A percentile compares a stretch with the other conserved stretches of the same genome.
Conservation (phyloP, 257 asterid genomes). For the Solanum clarkiae region DNA sequence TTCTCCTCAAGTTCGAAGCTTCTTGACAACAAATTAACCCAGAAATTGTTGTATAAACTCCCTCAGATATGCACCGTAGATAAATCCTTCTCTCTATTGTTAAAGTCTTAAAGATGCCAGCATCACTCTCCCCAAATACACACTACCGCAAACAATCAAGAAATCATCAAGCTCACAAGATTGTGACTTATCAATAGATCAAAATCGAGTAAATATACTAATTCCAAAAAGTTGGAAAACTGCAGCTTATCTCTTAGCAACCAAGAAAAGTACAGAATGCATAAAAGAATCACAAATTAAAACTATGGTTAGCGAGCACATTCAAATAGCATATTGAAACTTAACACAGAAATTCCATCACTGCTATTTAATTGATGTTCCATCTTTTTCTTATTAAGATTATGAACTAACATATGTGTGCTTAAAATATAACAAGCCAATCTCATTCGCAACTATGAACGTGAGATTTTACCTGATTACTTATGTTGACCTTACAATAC, state of each 20-base stretch:
- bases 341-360: not conserved
- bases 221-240: conserved; percentile 14
- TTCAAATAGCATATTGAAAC: not conserved
- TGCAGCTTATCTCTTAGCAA: conserved; percentile 25
- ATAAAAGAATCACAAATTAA: conserved; percentile 10
- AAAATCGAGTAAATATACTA: not conserved
- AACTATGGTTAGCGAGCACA: not conserved
- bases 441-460: not conserved
- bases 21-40: conserved; percentile 23
- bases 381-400: not conserved
- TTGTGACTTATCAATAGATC: not conserved
- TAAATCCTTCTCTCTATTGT: conserved; percentile 37
- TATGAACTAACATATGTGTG: not conserved
- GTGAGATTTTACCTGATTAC: too few species aligned
- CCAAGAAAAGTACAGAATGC: conserved; percentile 63
- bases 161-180: conserved; percentile 1
- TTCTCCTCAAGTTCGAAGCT: conserved; percentile 26
- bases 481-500: too few species aligned
- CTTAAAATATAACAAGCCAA: not conserved
- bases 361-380: not conserved
- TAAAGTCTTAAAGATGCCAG: conserved; percentile 3
- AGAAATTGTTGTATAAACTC: conserved; percentile 9
- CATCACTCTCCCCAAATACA: conserved; percentile 21
- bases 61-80: conserved; percentile 52
- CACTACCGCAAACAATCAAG: conserved; percentile 12